Evolutionary conservation across 192 early-diverging fungal genomes (phyloP), one percentile per base, ranked within the genome.

Genomic region (Geranomyces michiganensis): DNA sequence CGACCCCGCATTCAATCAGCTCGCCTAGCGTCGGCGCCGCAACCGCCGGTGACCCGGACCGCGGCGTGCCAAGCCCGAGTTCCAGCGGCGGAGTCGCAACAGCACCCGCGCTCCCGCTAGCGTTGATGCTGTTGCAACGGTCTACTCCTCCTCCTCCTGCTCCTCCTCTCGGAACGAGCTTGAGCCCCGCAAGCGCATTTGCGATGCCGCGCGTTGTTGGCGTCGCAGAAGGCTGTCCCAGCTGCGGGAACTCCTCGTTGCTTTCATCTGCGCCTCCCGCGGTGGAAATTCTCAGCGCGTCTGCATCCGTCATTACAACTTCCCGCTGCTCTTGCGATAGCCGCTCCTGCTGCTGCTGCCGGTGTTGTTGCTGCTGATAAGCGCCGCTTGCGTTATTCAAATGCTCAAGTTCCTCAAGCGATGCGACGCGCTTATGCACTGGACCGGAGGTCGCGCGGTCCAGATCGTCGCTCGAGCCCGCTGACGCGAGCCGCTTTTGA

Each of bases 381-480:
- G 36, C 36, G n/a, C 51, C 51, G 24, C 19, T 17, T 17, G 51
- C 51, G n/a, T n/a, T 19, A 47, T 47, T 53, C 51, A 53, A n/a
- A 26, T 53, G 51, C n/a, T 53, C 19, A n/a, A 53, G 51, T 17
- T 53, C 51, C 24, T 53, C 51, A 6, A 8, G 51, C 6, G 51
- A 53, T 8, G 51, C 51, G 19, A 26, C n/a, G n/a, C 51, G 51
- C 15, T 53, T 53, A 7, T 41, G 36, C n/a, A 26, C n/a, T 53
- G 51, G 51, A 7, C n/a, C 19, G 3, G 3, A 6, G 15, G 51
- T 53, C 6, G 24, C 19, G 7, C 4, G 51, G n/a, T n/a, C 51
- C 51, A 53, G 51, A 53, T 53, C 51, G 19, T 53, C 51, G 51
- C n/a, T 53, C n/a, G 51, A 53, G 4, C n/a, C 24, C n/a, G 51